These are phyloP conservation scores for Plenodomus tracheiphilus DNA, from an alignment of 2,329 filamentous ascomycete species.

Conservation along the genomic window DNA sequence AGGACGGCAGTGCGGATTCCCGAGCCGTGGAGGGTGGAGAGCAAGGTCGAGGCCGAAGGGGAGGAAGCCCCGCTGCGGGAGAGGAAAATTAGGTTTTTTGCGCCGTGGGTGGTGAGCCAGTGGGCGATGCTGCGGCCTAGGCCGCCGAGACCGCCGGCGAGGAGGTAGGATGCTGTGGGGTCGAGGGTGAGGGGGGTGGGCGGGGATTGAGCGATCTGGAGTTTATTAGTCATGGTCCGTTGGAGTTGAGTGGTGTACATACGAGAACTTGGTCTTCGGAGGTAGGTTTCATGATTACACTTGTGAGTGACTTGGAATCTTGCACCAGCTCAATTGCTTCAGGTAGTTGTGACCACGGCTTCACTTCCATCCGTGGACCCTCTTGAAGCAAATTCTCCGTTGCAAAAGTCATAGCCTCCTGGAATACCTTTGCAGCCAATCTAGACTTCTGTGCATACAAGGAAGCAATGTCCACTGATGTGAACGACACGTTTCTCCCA, in stretches of 20 bases:
- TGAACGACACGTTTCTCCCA: slow-evolving; percentile 11
- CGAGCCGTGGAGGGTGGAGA: slow-evolving; percentile 4
- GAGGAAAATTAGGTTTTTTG: slow-evolving; percentile 17
- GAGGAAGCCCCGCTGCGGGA: slow-evolving; percentile 14
- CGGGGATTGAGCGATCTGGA: slow-evolving; percentile 3
- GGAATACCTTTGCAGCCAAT: slow-evolving; percentile 7
- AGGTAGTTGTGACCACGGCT: slow-evolving; percentile 10
- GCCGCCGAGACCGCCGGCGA: slow-evolving; percentile 25
- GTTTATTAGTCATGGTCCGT: background rate
- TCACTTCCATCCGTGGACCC: background rate
- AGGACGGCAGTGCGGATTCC: slow-evolving; percentile 4
- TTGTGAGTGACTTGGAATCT: slow-evolving; percentile 7
- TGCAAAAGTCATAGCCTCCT: slow-evolving; percentile 6
- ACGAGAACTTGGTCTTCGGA: slow-evolving; percentile 6
- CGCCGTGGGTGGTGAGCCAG: slow-evolving; percentile 14
- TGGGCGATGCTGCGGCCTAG: slow-evolving; percentile 20
- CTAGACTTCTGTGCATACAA: slow-evolving; percentile 4
- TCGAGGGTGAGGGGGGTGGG: slow-evolving; percentile 4
- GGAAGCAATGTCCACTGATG: slow-evolving; percentile 10
- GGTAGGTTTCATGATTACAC: slow-evolving; percentile 7
- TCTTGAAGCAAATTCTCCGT: background rate
- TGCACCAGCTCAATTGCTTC: slow-evolving; percentile 19
- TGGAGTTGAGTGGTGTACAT: background rate
- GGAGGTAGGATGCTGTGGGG: slow-evolving; percentile 13
- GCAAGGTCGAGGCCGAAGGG: background rate